Base-by-base conservation (phyloP, 2,329 filamentous ascomycete genomes). In the Pseudocercospora eumusae region DNA sequence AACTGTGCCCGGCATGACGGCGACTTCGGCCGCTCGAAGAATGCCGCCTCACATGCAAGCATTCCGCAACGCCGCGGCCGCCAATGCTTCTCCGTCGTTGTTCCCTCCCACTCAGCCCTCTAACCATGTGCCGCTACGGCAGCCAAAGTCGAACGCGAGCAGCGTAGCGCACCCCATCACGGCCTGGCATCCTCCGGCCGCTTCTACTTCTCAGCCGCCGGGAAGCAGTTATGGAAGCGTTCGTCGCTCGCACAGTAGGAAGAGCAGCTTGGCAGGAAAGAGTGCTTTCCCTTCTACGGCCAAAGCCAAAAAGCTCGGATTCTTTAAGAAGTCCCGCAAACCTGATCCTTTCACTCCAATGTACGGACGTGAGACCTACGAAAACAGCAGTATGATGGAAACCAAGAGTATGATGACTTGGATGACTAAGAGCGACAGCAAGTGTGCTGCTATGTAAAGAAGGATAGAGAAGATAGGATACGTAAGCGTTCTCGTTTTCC, bases 181-280 rank as follows among this genome's bases (percentile, higher is more conserved):
- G 4, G 72, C 66, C 1, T 75, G 74, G 74, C 70, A 71, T 64
- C 74, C 74, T 6, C 73, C 73, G 3, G 72, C 72, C 1, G 61
- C 66, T 18, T 61, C 63, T 2, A 60, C 58, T 13, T 63, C 66
- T 5, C 36, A 49, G 9, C n/a, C 50, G 18, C 42, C 56, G 0
- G 54, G 52, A 28, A 67, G 61, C n/a, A 65, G 59, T 36, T 28
- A 60, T 42, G 63, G 63, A 4, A 64, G 57, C 13, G 58, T 57
- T 15, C 63, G 44, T 28, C 21, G 36, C 20, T 36, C 31, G 7
- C 49, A 59, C 31, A 53, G 52, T 18, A 40, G 68, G 25, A 68
- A 67, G 59, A 69, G 61, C 49, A 68, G 65, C 45, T 45, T 67
- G 1, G 56, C 61, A 2, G 59, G 60, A 10, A 65, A 62, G 21